Evolutionary conservation across 2,329 filamentous ascomycete species (phyloP).

Genomic region (Nemania serpens): DNA sequence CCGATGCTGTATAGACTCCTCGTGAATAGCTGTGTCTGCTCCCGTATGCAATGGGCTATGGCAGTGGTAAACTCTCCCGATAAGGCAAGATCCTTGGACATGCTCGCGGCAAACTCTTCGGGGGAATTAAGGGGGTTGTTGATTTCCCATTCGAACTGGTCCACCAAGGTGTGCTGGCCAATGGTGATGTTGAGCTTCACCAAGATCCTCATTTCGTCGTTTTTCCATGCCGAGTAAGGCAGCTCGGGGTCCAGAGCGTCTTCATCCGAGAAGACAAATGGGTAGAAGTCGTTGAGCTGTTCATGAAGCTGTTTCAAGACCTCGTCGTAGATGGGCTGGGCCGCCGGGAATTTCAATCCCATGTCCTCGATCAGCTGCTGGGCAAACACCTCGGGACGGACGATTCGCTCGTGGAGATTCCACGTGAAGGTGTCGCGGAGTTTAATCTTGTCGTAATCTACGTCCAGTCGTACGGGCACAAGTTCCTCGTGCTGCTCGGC

Average conservation of each 20-base stretch:
- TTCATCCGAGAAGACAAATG: slow-evolving; percentile 87
- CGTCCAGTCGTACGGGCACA: slow-evolving; percentile 87
- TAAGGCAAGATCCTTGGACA: slow-evolving; percentile 87
- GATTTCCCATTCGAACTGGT: slow-evolving; percentile 99
- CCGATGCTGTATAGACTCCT: slow-evolving; percentile 91
- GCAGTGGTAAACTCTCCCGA: slow-evolving; percentile 96
- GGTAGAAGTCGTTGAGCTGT: slow-evolving; percentile 91
- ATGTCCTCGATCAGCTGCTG: slow-evolving; percentile 91
- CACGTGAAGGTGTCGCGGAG: slow-evolving; percentile 97
- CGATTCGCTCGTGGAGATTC: slow-evolving; percentile 91
- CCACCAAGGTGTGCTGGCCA: slow-evolving; percentile 87
- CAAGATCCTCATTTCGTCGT: slow-evolving; percentile 96
- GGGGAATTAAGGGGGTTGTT: slow-evolving; percentile 93
- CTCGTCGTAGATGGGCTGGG: slow-evolving; percentile 65
- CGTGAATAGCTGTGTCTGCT: slow-evolving; percentile 93
- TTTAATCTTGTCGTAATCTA: slow-evolving; percentile 94
- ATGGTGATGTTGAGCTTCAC: slow-evolving; percentile 98
- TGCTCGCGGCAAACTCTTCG: slow-evolving; percentile 88
- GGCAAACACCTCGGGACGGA: slow-evolving; percentile 80
- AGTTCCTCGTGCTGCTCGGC: slow-evolving; percentile 90
- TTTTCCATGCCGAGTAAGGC: slow-evolving; percentile 93
- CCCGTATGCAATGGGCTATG: slow-evolving; percentile 95
- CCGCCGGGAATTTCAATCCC: slow-evolving; percentile 73
- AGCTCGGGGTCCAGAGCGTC: slow-evolving; percentile 87
- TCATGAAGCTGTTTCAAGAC: slow-evolving; percentile 76